Percentiles rank a stretch among this genome's conserved stretches.
Evolutionary conservation across 2,329 filamentous ascomycete species (phyloP).

Genomic region (Diaporthe ilicicola): DNA sequence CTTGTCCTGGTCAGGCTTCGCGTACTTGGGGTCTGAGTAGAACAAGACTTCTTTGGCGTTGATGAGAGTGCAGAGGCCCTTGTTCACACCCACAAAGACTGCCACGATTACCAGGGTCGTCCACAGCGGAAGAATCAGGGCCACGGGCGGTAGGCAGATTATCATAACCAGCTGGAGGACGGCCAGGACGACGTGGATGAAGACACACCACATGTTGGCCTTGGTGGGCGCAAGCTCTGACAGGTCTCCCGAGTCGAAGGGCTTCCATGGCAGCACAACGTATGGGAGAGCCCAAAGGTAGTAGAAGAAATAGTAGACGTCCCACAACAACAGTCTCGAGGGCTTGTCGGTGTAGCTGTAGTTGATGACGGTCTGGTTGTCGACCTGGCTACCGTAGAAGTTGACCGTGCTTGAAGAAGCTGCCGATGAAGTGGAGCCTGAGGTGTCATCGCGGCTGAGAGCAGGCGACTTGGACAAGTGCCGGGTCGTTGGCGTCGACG

Average conservation of each 20-base stretch:
- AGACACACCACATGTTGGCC: constrained; percentile 65
- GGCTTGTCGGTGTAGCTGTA: constrained; percentile 69
- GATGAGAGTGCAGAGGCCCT: constrained; percentile 58
- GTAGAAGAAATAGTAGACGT: constrained; percentile 64
- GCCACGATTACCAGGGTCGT: constrained; percentile 48
- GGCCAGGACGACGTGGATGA: constrained; percentile 65
- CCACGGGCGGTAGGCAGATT: constrained; percentile 59
- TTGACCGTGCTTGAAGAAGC: constrained; percentile 35
- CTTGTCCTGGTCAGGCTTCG: constrained; percentile 56
- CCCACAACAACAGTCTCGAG: constrained; percentile 58
- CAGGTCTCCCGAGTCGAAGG: constrained; percentile 60
- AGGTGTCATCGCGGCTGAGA: constrained; percentile 2
- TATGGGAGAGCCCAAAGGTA: constrained; percentile 66
- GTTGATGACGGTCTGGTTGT: constrained; percentile 64
- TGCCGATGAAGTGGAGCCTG: not conserved
- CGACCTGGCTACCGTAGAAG: constrained; percentile 68
- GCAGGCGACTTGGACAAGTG: constrained; percentile 7
- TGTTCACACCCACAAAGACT: constrained; percentile 60
- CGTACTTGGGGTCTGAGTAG: constrained; percentile 61
- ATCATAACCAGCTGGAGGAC: constrained; percentile 70
- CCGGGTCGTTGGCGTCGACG: not conserved
- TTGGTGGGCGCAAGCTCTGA: constrained; percentile 71
- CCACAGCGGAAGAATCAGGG: constrained; percentile 59
- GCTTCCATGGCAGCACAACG: constrained; percentile 65
- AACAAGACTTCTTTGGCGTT: constrained; percentile 62